Percentiles rank a stretch among this genome's conserved stretches.
Evolutionary conservation across 2,329 filamentous ascomycete genomes (phyloP).

Genomic region (Botrytis paeoniae): DNA sequence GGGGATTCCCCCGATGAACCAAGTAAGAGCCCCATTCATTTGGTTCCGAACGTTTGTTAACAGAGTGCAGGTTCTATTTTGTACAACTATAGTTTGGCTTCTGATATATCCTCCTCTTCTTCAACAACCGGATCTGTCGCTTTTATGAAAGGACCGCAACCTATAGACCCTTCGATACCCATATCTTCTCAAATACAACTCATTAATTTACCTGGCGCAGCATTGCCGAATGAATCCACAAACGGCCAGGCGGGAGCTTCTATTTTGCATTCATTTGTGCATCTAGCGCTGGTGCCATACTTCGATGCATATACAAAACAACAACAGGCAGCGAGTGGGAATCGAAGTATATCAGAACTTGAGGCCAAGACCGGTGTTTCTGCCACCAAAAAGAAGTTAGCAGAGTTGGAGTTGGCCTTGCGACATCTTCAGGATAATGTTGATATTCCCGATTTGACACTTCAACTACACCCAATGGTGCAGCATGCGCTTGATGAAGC

Average conservation of each 20-base stretch:
- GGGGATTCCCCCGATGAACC: constrained; percentile 36
- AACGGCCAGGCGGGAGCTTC: constrained; percentile 68
- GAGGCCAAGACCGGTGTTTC: constrained; percentile 94
- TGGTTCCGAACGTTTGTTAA: constrained; percentile 34
- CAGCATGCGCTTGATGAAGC: constrained; percentile 82
- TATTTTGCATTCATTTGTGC: constrained; percentile 81
- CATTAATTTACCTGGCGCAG: constrained; percentile 83
- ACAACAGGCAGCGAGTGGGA: constrained; percentile 63
- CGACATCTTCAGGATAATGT: constrained; percentile 95
- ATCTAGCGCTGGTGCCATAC: constrained; percentile 88
- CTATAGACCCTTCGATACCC: constrained; percentile 79
- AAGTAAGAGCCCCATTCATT: constrained; percentile 38
- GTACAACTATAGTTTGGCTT: constrained; percentile 76
- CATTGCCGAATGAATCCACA: constrained; percentile 59
- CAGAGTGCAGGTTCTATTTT: constrained; percentile 44
- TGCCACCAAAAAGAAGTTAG: constrained; percentile 95
- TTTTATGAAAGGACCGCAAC: constrained; percentile 83
- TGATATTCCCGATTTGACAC: constrained; percentile 87
- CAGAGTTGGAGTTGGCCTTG: constrained; percentile 86
- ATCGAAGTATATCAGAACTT: constrained; percentile 73
- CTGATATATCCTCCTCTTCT: constrained; percentile 75
- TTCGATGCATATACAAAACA: constrained; percentile 94
- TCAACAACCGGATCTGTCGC: constrained; percentile 84
- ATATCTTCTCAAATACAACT: constrained; percentile 88
- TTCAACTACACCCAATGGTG: constrained; percentile 85